A percentile compares a stretch with the other conserved stretches of the same genome.
Evolutionary conservation across 371 early-diverging fungal genomes (phyloP).

Genomic region (Saksenaea oblongispora): DNA sequence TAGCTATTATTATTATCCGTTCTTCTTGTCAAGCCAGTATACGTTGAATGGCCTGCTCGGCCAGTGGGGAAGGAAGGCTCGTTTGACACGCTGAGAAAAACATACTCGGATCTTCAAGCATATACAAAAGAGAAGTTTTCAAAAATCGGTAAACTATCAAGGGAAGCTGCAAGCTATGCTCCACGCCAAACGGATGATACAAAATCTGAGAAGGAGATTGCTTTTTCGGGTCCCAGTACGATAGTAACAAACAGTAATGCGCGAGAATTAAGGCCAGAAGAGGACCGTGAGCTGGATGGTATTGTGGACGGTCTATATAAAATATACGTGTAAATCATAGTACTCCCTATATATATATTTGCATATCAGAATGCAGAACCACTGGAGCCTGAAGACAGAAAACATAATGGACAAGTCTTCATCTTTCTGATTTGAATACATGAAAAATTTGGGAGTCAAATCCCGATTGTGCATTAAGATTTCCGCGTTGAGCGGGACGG

Average conservation of each 20-base stretch:
- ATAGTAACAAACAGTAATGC: not conserved
- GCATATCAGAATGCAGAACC: no score
- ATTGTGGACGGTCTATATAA: constrained; percentile 2
- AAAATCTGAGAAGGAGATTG: not conserved
- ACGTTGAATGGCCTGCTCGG: not conserved
- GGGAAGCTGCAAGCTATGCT: constrained; percentile 9
- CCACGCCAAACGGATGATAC: not conserved
- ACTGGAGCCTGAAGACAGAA: no score
- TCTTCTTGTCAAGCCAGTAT: not conserved
- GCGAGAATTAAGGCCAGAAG: not conserved
- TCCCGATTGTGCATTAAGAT: no score
- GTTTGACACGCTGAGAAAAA: constrained; percentile 1
- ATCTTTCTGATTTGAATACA: no score
- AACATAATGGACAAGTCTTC: no score
- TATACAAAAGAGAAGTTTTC: constrained; percentile 4
- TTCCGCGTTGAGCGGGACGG: no score
- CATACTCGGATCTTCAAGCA: constrained; percentile 11
- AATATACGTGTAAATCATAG: not conserved
- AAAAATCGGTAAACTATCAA: constrained; percentile 8
- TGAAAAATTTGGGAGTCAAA: no score
- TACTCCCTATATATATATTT: no score
- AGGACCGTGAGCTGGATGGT: not conserved
- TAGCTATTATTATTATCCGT: constrained; percentile 5
- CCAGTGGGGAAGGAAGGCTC: not conserved
- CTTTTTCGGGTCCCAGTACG: not conserved